Evolutionary conservation across 2,329 filamentous ascomycete genomes (phyloP), one percentile per base, ranked within the genome.

Genomic region (Thielaviopsis punctulata): DNA sequence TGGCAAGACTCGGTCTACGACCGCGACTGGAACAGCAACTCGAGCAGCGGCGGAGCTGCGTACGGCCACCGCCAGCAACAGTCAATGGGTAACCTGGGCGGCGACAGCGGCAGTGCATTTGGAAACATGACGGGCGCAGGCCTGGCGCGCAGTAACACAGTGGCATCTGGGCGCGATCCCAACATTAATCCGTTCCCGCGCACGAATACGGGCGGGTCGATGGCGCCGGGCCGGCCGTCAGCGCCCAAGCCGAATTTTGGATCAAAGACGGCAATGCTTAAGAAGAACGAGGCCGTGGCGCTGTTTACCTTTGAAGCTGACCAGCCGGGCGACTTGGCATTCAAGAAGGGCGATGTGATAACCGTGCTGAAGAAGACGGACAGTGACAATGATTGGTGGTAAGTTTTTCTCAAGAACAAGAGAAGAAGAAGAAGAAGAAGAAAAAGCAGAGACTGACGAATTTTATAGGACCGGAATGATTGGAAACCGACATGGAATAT

Each of bases 311-410:
- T 98, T 63, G 90, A 96, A 57, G 82, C 88, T 0, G 90, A 95
- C 61, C 89, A 95, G 65, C 80, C 87, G 0, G 90, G 90, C 4
- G 90, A 98, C 64, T 65, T 96, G 53, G 86, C 83, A 0, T 98
- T 98, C 69, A 95, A 94, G 71, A 98, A 98, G 73, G 92, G 92
- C 19, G 92, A 98, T 25, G 67, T 96, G 53, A 95, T 98, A 58
- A 95, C 88, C 1, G 88, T 98, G 54, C 65, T 94, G 53, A 95
- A 98, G 72, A 84, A 85, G 66, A 96, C 90, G 4, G 86, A 96
- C 4, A 95, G 84, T 60, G 84, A 86, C 54, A 89, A 88, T 53
- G 90, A 96, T 65, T 96, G 90, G 90, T 96, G 90, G 80, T 84
- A 73, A 60, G 79, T 76, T 54, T 46, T 5, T 22, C 24, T n/a